These are phyloP conservation scores for Agroathelia rolfsii DNA, from an alignment of 1,284 basidiomycete genomes.

Conservation along the genomic window DNA sequence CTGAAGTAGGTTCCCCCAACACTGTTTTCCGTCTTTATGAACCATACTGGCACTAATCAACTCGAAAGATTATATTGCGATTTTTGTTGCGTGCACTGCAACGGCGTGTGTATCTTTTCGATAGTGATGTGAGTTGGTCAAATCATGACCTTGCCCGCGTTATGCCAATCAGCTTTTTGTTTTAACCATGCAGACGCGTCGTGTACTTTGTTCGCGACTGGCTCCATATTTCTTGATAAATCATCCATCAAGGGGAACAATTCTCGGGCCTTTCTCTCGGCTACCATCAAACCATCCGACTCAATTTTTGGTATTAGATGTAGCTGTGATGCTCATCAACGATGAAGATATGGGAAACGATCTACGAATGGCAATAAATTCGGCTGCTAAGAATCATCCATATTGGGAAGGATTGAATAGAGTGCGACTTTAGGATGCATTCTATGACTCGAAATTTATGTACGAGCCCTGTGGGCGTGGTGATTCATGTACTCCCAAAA, in stretches of 20 bases:
- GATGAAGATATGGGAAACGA: too few relatives aligned
- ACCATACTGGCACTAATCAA: neutral
- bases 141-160: constrained; percentile 12
- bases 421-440: too few relatives aligned
- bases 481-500: too few relatives aligned
- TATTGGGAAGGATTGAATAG: too few relatives aligned
- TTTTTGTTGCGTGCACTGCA: constrained; percentile 56
- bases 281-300: too few relatives aligned
- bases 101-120: constrained; percentile 36
- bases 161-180: constrained; percentile 11
- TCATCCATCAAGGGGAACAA: constrained; percentile 58
- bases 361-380: too few relatives aligned
- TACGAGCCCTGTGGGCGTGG: too few relatives aligned
- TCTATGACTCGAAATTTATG: too few relatives aligned
- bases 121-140: constrained; percentile 29
- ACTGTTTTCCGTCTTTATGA: constrained; percentile 4
- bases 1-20: constrained; percentile 37
- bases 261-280: constrained; percentile 77
- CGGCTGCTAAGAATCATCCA: too few relatives aligned
- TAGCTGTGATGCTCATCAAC: too few relatives aligned
- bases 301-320: too few relatives aligned
- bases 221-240: constrained; percentile 69
- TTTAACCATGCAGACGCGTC: constrained; percentile 26
- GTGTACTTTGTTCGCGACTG: constrained; percentile 45
- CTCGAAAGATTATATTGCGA: constrained; percentile 43